phyloP scores from a whole-genome alignment of 2,329 filamentous ascomycete species.

The Verticillium longisporum region DNA sequence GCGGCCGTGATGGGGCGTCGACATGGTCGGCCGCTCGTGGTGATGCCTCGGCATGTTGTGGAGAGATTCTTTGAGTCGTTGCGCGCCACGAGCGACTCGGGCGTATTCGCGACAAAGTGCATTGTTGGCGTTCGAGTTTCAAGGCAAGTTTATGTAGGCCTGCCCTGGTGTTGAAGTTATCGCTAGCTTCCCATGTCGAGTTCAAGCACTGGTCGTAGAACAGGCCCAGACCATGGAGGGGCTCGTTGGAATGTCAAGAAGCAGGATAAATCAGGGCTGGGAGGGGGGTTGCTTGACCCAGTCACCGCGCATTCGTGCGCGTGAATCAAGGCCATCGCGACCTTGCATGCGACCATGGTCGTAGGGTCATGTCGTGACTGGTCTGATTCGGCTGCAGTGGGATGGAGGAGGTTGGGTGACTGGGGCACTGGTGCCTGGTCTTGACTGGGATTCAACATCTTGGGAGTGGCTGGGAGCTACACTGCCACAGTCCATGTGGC shows the following conservation, averaged over 20 bases:
- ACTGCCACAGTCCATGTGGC: not conserved
- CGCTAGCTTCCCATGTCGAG: not conserved
- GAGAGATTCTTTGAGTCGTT: slow-evolving; percentile 79
- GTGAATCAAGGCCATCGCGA: not conserved
- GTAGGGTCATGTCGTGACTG: not conserved
- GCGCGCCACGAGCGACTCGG: slow-evolving; percentile 71
- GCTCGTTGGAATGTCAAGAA: not conserved
- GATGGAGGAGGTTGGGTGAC: not conserved
- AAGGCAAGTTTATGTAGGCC: not conserved
- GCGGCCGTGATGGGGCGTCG: slow-evolving; percentile 56
- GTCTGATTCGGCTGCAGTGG: not conserved
- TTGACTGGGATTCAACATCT: not conserved
- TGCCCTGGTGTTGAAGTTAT: not conserved
- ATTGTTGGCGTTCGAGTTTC: slow-evolving; percentile 30
- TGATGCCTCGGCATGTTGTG: slow-evolving; percentile 84
- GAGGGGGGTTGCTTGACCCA: not conserved
- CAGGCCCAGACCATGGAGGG: not conserved
- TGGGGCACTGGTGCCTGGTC: not conserved
- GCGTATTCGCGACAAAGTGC: slow-evolving; percentile 65
- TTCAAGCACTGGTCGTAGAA: not conserved
- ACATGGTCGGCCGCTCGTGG: slow-evolving; percentile 74
- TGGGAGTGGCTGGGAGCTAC: not conserved
- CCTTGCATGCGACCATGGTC: not conserved
- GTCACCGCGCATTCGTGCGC: not conserved
- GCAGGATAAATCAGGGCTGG: not conserved